Percentiles rank a stretch among this genome's conserved stretches.
Evolutionary conservation across 352 stramenopile species (phyloP).

Genomic region (Globisporangium nunn): DNA sequence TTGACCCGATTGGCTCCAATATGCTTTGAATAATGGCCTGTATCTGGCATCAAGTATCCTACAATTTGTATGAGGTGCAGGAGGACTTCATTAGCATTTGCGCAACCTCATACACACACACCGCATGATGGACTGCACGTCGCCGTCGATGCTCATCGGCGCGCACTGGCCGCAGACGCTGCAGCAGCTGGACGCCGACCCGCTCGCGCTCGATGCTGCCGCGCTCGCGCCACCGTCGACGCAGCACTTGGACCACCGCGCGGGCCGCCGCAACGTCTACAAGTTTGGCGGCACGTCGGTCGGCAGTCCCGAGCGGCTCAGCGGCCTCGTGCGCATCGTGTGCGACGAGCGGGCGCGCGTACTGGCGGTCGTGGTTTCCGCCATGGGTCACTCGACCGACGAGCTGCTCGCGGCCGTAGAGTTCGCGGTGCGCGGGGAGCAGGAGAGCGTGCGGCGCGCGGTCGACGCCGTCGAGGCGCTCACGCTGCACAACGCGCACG

Average conservation of each 20-base stretch:
- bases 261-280: constrained; percentile 68
- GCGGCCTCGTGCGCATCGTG: constrained; percentile 58
- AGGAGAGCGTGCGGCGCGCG: constrained; percentile 15
- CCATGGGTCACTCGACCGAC: constrained; percentile 79
- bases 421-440: constrained; percentile 45
- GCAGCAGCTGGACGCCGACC: constrained; percentile 13
- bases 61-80: too few relatives aligned
- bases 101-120: background rate
- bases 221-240: background rate
- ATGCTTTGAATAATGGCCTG: too few relatives aligned
- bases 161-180: constrained; percentile 38
- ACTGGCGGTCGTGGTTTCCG: constrained; percentile 66
- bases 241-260: constrained; percentile 42
- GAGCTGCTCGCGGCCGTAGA: constrained; percentile 58
- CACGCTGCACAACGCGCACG: constrained; percentile 60
- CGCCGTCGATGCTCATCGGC: constrained; percentile 60
- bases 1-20: too few relatives aligned
- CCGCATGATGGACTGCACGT: constrained; percentile 57
- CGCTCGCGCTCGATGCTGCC: constrained; percentile 23
- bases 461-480: constrained; percentile 45
- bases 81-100: too few relatives aligned
- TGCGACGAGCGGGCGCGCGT: constrained; percentile 48
- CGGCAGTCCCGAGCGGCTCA: constrained; percentile 52
- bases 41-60: too few relatives aligned
- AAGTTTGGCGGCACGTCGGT: constrained; percentile 82